Evolutionary conservation across 1,284 basidiomycete genomes (phyloP).

Genomic region (Ceratobasidium sp.): DNA sequence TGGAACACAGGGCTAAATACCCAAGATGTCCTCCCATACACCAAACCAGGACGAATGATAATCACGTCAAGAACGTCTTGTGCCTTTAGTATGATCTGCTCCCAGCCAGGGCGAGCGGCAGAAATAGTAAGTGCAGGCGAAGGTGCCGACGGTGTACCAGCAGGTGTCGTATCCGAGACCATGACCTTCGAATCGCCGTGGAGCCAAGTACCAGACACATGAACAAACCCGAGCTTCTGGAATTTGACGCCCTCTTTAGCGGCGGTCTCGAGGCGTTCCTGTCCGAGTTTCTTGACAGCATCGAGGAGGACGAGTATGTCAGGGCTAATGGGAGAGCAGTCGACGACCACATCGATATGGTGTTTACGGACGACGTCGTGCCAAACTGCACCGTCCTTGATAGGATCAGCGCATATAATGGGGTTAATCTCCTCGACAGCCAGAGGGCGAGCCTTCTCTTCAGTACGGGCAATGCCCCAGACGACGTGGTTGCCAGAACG

Average conservation of each 20-base stretch:
- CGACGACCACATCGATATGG: conserved; percentile 19
- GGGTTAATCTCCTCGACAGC: conserved; percentile 9
- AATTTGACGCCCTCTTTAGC: neutral
- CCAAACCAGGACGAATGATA: conserved; percentile 4
- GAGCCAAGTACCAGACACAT: conserved; percentile 10
- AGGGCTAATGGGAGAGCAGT: neutral
- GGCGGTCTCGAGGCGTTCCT: neutral
- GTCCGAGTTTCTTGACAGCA: conserved; percentile 10
- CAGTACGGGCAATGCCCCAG: conserved; percentile 9
- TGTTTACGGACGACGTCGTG: conserved; percentile 5
- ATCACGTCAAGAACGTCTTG: conserved; percentile 17
- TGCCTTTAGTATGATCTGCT: neutral
- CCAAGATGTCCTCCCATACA: conserved; percentile 2
- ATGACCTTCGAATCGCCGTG: neutral
- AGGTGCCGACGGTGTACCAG: neutral
- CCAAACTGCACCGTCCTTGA: neutral
- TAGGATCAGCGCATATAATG: neutral
- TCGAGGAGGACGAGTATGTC: neutral
- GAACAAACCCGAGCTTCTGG: conserved; percentile 14
- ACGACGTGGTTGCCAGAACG: conserved; percentile 21
- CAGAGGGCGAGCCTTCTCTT: conserved; percentile 6
- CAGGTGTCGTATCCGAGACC: neutral
- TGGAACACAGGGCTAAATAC: neutral
- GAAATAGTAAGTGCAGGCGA: neutral
- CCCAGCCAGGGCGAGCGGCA: neutral